A percentile compares a stretch with the other conserved stretches of the same genome.
Conservation (phyloP, 306 rosid genomes). For the Oemleria cerasiformis region DNA sequence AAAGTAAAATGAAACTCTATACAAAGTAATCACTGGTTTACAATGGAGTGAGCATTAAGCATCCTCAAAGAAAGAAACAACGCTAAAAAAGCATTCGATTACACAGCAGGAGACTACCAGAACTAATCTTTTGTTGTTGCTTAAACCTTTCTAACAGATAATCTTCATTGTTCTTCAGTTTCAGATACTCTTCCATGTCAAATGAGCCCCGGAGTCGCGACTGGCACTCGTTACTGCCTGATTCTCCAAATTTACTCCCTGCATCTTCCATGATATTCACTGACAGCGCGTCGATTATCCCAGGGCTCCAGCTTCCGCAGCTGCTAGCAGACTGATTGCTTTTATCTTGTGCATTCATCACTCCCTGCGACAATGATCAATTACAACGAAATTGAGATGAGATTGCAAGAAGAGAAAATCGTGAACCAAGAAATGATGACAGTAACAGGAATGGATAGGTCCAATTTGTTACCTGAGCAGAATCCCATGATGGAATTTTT, state of each 20-base stretch:
- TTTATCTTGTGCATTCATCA: slow-evolving; percentile 32
- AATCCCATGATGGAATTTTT: too few species aligned
- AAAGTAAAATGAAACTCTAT: slow-evolving; percentile 10
- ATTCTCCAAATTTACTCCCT: slow-evolving; percentile 37
- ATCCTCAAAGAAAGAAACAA: slow-evolving; percentile 6
- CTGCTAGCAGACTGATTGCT: slow-evolving; percentile 59
- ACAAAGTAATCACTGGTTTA: slow-evolving; percentile 27
- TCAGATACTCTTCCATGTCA: slow-evolving; percentile 67
- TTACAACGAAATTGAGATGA: slow-evolving; percentile 1
- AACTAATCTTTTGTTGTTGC: slow-evolving; percentile 57
- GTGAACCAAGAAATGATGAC: neutral
- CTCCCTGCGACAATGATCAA: slow-evolving; percentile 38
- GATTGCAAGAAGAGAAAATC: neutral
- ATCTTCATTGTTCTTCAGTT: slow-evolving; percentile 59
- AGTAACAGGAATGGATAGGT: neutral
- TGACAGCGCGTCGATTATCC: slow-evolving; percentile 34
- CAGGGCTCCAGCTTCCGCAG: slow-evolving; percentile 91
- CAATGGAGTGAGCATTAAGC: neutral
- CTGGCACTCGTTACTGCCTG: slow-evolving; percentile 23
- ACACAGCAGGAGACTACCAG: slow-evolving; percentile 69
- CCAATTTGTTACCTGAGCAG: too few species aligned
- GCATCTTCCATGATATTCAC: slow-evolving; percentile 45
- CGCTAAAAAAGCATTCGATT: slow-evolving; percentile 45
- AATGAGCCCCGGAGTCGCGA: slow-evolving; percentile 38
- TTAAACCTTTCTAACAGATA: slow-evolving; percentile 59